Base-by-base conservation (phyloP, 352 stramenopile genomes). In the Globisporangium nodosum region DNA sequence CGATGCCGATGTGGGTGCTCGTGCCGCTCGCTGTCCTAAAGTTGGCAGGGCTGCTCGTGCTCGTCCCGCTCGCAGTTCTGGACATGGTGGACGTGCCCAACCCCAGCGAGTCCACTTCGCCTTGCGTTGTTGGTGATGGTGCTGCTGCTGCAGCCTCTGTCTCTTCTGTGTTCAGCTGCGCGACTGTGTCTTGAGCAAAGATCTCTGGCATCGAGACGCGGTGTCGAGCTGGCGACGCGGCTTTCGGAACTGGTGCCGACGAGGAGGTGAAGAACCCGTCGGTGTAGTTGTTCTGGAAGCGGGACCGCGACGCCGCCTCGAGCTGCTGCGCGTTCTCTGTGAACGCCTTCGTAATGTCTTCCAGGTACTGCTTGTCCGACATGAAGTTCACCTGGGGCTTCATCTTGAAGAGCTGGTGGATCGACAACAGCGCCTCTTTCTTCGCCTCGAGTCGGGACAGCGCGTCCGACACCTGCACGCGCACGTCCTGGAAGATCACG, bases 401-500 rank as follows among this genome's bases (percentile, higher is more conserved):
- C 64, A 87, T 79, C 56, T 86, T 86, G 61, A 88, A 73, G 51
- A 86, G 67, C 61, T 89, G 76, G 24, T 83, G 83, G 39, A 89
- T 79, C 20, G 76, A 85, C 6, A 73, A 48, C 31, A 91, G 58
- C 3, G 75, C 68, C 52, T 83, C 59, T 52, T 89, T 89, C 63
- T 89, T 90, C 0, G 70, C 56, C 20, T 92, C 71, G 16, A 92
- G 56, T 18, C 79, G 68, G 53, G 88, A 68, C 9, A 87, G 60
- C 13, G 82, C 80, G 56, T 91, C 81, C 16, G 76, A 78, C 27
- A 92, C 71, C 50, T 79, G 73, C 15, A 81, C 59, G 8, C 81
- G 76, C 3, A 94, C 70, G 45, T 75, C 69, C 52, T 92, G 71
- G 56, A 94, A 94, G 56, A 94, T 92, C 5, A 68, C 69, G 11